Percentiles rank a stretch among this genome's conserved stretches.
Evolutionary conservation across 2,329 filamentous ascomycete genomes (phyloP).

Genomic region (Chaetoscypha palmicola): DNA sequence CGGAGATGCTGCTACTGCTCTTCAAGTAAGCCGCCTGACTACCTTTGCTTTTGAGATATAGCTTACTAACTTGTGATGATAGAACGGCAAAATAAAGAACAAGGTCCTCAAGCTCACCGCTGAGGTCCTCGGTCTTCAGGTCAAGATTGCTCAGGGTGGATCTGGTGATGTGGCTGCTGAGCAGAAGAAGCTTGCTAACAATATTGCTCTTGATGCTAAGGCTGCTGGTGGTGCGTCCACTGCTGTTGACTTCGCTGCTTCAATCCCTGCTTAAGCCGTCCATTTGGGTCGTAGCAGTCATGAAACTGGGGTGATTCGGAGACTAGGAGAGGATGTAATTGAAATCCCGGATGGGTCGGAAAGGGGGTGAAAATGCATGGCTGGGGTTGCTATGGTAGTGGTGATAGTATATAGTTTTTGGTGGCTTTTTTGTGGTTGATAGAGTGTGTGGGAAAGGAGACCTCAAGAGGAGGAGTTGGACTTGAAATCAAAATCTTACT

Average conservation of each 20-base stretch:
- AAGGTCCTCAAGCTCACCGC: constrained; percentile 52
- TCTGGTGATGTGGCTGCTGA: constrained; percentile 38
- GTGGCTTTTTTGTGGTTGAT: background rate
- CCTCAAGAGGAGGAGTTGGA: no score
- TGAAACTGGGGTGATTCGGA: no score
- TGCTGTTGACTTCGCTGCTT: constrained; percentile 33
- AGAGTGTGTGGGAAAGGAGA: no score
- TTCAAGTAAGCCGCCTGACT: constrained; percentile 34
- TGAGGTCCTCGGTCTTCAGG: constrained; percentile 43
- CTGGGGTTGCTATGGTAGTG: no score
- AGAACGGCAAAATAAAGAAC: constrained; percentile 53
- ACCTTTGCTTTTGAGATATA: background rate
- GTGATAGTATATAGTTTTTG: no score
- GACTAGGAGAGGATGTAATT: background rate
- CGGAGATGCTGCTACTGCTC: constrained; percentile 40
- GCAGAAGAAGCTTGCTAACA: constrained; percentile 46
- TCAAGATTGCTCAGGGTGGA: constrained; percentile 44
- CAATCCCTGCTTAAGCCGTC: constrained; percentile 7
- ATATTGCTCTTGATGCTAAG: constrained; percentile 41
- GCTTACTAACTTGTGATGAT: background rate
- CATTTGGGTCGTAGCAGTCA: no score
- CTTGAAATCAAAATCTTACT: no score
- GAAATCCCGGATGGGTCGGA: no score
- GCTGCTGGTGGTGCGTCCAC: constrained; percentile 42
- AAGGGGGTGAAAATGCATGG: no score